Conservation (phyloP, 805 yeast genomes). For the Yarrowia deformans region DNA sequence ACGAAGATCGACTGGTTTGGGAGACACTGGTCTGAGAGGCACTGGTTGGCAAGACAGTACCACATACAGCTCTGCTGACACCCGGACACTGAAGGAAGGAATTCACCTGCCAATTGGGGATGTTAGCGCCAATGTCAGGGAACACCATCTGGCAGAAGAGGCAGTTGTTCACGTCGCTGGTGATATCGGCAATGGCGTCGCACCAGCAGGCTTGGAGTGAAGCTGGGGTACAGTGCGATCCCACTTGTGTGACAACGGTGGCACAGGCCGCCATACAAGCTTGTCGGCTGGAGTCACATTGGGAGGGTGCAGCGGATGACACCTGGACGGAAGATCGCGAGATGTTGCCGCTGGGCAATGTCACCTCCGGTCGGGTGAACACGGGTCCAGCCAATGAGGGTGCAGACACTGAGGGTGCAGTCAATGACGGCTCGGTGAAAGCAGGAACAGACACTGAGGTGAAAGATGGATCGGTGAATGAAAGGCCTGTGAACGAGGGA, state of each 20-base stretch:
- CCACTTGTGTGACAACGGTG: background rate
- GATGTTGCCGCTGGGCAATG: constrained; percentile 2
- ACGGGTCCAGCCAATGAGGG: background rate
- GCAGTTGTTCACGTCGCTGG: background rate
- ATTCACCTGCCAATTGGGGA: constrained; percentile 1
- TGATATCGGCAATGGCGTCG: background rate
- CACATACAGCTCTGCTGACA: constrained; percentile 1
- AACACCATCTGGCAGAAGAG: background rate
- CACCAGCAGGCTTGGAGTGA: background rate
- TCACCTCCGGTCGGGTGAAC: constrained; percentile 1
- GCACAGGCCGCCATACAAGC: background rate
- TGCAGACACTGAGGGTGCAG: background rate
- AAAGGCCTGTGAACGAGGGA: background rate
- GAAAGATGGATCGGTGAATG: background rate
- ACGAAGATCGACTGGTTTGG: too few species aligned
- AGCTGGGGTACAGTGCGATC: too few species aligned
- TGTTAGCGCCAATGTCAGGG: background rate
- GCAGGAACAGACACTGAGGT: background rate
- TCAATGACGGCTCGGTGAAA: background rate
- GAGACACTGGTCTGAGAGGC: background rate
- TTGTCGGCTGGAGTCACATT: background rate
- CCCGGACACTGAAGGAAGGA: constrained; percentile 7
- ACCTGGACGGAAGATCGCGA: background rate
- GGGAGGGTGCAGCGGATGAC: background rate
- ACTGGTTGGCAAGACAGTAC: constrained; percentile 8